Evolutionary conservation across 2,329 filamentous ascomycete genomes (phyloP).

Genomic region (Tolypocladium ophioglossoides): DNA sequence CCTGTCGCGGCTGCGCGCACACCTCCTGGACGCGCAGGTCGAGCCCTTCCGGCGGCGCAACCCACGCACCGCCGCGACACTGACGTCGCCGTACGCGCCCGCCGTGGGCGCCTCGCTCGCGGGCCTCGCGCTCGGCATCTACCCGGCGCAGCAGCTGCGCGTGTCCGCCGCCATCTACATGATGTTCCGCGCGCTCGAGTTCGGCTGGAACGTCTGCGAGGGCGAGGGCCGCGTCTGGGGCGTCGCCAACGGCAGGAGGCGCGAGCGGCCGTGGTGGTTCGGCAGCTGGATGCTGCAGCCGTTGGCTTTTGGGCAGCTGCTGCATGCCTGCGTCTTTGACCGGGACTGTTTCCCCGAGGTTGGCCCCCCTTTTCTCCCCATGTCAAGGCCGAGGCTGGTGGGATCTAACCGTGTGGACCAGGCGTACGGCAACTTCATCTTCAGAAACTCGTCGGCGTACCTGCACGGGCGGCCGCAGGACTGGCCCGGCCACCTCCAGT

Average conservation of each 20-base stretch:
- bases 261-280: slow-evolving; percentile 69
- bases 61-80: slow-evolving; percentile 58
- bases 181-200: slow-evolving; percentile 73
- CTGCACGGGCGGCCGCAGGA: slow-evolving; percentile 60
- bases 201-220: slow-evolving; percentile 74
- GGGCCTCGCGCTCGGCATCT: slow-evolving; percentile 71
- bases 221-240: slow-evolving; percentile 60
- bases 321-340: slow-evolving; percentile 70
- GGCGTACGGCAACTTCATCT: slow-evolving; percentile 35
- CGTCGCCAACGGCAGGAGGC: slow-evolving; percentile 38
- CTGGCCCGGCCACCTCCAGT: slow-evolving; percentile 55
- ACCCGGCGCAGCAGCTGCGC: slow-evolving; percentile 54
- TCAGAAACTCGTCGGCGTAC: slow-evolving; percentile 70
- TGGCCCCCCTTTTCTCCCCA: slow-evolving; percentile 12
- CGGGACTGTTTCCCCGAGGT: slow-evolving; percentile 60
- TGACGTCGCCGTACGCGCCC: slow-evolving; percentile 78
- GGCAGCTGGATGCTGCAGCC: slow-evolving; percentile 77
- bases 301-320: slow-evolving; percentile 62
- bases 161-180: slow-evolving; percentile 74
- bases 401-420: not conserved
- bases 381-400: not conserved
- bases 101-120: slow-evolving; percentile 85
- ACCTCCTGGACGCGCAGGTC: slow-evolving; percentile 71
- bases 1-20: slow-evolving; percentile 66
- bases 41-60: slow-evolving; percentile 75